phyloP scores from a whole-genome alignment of 2,329 filamentous ascomycete species.

The Sporothrix sp. region DNA sequence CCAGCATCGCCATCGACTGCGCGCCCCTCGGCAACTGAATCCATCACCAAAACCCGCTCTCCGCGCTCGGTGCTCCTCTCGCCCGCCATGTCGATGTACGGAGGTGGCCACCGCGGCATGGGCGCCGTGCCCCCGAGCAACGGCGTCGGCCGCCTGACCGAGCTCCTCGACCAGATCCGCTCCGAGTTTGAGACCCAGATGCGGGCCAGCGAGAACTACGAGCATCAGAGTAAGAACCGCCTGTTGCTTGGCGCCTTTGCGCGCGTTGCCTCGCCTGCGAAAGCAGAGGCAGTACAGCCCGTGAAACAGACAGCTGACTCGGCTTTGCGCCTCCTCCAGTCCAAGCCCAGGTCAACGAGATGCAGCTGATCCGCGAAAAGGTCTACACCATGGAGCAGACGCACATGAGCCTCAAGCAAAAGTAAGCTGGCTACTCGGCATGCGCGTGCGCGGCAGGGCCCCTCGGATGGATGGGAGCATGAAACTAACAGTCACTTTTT shows the following conservation, averaged over 20 bases:
- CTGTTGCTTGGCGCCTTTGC: neutral
- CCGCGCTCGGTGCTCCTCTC: neutral
- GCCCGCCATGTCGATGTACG: slow-evolving; percentile 66
- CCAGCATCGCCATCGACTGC: neutral
- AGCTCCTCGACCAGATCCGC: slow-evolving; percentile 85
- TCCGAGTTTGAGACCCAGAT: slow-evolving; percentile 82
- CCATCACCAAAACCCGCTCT: neutral
- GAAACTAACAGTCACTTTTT: neutral
- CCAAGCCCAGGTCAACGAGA: slow-evolving; percentile 82
- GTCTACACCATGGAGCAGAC: slow-evolving; percentile 88
- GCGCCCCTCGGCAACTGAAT: neutral
- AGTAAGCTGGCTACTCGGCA: slow-evolving; percentile 50
- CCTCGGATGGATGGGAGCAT: neutral
- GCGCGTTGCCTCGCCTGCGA: neutral
- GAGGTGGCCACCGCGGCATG: slow-evolving; percentile 67
- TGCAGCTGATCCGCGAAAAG: slow-evolving; percentile 87
- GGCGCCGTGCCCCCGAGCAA: slow-evolving; percentile 52
- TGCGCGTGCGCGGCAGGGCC: too few relatives aligned
- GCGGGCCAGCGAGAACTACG: slow-evolving; percentile 74
- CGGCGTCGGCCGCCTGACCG: slow-evolving; percentile 59
- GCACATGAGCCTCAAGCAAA: slow-evolving; percentile 79
- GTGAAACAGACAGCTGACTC: slow-evolving; percentile 14
- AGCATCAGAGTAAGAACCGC: slow-evolving; percentile 71
- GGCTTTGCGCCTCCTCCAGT: slow-evolving; percentile 45
- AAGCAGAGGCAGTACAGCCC: neutral